These are phyloP conservation scores for Lathyrus tuberosus DNA, from an alignment of 306 rosid genomes.

Conservation along the genomic window DNA sequence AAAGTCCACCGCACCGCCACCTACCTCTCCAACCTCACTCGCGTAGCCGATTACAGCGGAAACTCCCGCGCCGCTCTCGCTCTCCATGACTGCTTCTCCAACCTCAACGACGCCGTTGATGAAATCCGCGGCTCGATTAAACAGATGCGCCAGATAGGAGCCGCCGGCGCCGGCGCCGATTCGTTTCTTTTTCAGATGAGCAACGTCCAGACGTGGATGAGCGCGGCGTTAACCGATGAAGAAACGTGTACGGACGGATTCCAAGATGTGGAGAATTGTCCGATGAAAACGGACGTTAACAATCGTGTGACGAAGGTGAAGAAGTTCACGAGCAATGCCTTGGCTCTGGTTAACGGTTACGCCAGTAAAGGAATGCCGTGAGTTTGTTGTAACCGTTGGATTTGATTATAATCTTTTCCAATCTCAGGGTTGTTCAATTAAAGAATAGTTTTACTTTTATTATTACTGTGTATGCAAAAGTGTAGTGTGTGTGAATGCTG, in stretches of 20 bases:
- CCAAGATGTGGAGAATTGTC: conserved; percentile 60
- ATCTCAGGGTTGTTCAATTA: background rate
- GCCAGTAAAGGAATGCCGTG: conserved; percentile 58
- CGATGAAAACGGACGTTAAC: conserved; percentile 62
- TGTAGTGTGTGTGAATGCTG: conserved; percentile 1
- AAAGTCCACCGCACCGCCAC: conserved; percentile 55
- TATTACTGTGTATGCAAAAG: background rate
- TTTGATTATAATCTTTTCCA: conserved; percentile 25
- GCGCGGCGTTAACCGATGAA: conserved; percentile 93
- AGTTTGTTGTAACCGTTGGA: conserved; percentile 14
- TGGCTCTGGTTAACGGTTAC: conserved; percentile 75
- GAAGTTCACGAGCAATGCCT: conserved; percentile 88
- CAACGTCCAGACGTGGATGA: conserved; percentile 99
- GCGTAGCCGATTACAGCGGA: conserved; percentile 57
- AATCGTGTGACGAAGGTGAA: conserved; percentile 53
- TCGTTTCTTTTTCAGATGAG: conserved; percentile 87
- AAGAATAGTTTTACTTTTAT: background rate
- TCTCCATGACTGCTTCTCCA: conserved; percentile 79
- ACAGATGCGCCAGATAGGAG: conserved; percentile 77
- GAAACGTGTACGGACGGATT: conserved; percentile 97
- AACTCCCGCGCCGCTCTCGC: conserved; percentile 61
- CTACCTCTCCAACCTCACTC: conserved; percentile 66
- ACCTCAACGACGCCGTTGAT: conserved; percentile 83
- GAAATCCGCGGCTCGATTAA: conserved; percentile 84
- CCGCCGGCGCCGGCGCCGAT: conserved; percentile 37